Base-by-base conservation (phyloP, 768 basidiomycete species). In the Pisolithus marmoratus region DNA sequence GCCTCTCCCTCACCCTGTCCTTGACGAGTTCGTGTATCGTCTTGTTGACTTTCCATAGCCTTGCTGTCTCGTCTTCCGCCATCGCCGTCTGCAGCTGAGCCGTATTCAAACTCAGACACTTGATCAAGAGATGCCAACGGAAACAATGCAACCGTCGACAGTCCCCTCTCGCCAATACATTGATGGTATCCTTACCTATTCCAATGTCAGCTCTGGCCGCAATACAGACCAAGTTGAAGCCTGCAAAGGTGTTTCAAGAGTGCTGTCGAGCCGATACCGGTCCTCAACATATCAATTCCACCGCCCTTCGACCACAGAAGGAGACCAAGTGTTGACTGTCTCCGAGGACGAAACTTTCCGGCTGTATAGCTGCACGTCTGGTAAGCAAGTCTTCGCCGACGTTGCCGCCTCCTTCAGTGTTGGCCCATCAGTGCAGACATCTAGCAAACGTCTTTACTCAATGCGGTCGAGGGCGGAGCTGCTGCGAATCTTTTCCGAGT, bases 21-120 rank as follows among this genome's bases (percentile, higher is more conserved):
- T 85, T 83, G 56, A 94, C 91, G 48, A 99, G 84, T 71, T 99
- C 95, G 66, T 97, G 94, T 40, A 97, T 87, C 46, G 96, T 98
- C 61, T 91, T 75, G 70, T 93, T 93, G 56, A 98, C 94, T 63
- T 94, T 88, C 92, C 94, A 98, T 64, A 98, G 78, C 63, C 84
- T 85, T 53, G 94, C 87, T 54, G 85, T 81, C 68, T 91, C 89
- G 72, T 90, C 87, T 60, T 89, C 86, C 57, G 77, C 73, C 85
- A 89, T 87, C 60, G 70, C 63, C 63, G 52, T 34, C 34, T 34
- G 34, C 34, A 34, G 57, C 54, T n/a, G n/a, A n/a, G n/a, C n/a
- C n/a, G 63, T 62, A 70, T 83, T 82, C 60, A 69, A 81, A 83
- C 81, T 83, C 82, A 78, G 83, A 76, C 53, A 38, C 48, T 55